Evolutionary conservation across 1,284 basidiomycete species (phyloP).

Genomic region (Anthracocystis setariae): DNA sequence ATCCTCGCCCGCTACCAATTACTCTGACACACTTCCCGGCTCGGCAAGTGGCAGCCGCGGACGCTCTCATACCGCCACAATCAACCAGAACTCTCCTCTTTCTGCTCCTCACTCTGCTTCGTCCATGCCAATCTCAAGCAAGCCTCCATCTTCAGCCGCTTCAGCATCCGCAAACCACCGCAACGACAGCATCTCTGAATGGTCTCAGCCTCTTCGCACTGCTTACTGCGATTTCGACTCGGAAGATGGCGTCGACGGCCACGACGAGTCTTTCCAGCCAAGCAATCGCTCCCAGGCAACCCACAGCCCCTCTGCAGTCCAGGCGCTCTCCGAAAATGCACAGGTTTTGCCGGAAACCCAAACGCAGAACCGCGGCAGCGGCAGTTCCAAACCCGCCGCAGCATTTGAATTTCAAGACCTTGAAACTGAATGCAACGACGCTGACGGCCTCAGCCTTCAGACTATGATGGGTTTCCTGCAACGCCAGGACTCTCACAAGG

Average conservation of each 20-base stretch:
- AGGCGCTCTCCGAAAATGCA: background rate
- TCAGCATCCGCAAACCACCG: constrained; percentile 1
- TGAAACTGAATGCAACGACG: constrained; percentile 9
- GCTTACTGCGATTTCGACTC: constrained; percentile 38
- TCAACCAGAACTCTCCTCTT: constrained; percentile 25
- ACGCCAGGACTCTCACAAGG: constrained; percentile 16
- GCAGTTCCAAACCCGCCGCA: constrained; percentile 8
- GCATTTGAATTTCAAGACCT: constrained; percentile 37
- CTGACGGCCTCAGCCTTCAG: constrained; percentile 32
- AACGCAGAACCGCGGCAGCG: constrained; percentile 10
- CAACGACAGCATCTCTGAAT: constrained; percentile 8
- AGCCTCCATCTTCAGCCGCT: constrained; percentile 9
- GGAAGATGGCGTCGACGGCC: constrained; percentile 4
- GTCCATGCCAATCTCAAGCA: background rate
- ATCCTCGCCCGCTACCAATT: constrained; percentile 32
- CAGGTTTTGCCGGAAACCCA: constrained; percentile 4
- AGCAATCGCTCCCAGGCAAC: constrained; percentile 1
- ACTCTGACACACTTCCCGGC: constrained; percentile 21
- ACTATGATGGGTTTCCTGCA: constrained; percentile 46
- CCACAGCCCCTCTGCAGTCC: constrained; percentile 6
- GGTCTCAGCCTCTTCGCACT: constrained; percentile 25
- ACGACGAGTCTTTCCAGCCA: constrained; percentile 1
- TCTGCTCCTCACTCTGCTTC: constrained; percentile 16
- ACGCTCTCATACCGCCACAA: constrained; percentile 23
- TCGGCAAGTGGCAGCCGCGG: constrained; percentile 18